Percentiles rank a stretch among this genome's conserved stretches.
phyloP scores from a whole-genome alignment of 2,329 filamentous ascomycete species.

The Diaporthe batatas region DNA sequence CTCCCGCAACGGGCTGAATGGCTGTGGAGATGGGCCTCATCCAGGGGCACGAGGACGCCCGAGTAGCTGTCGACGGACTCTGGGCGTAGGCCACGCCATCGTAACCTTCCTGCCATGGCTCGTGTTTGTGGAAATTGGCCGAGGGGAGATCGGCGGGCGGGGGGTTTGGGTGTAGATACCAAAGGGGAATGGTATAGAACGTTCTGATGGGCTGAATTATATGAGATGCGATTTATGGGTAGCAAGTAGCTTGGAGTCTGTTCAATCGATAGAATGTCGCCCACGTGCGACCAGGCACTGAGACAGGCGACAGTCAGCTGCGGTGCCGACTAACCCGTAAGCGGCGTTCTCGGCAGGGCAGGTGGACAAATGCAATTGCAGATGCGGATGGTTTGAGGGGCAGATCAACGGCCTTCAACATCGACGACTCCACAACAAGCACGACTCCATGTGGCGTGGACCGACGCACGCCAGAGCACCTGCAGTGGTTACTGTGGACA shows the following conservation, averaged over 20 bases:
- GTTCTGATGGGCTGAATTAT: neutral
- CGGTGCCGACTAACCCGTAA: slow-evolving; percentile 16
- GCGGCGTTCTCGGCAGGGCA: slow-evolving; percentile 21
- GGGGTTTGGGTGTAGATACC: neutral
- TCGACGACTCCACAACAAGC: neutral
- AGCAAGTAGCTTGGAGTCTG: neutral
- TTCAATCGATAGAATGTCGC: neutral
- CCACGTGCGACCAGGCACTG: slow-evolving; percentile 28
- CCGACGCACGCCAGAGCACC: neutral
- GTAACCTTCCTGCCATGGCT: slow-evolving; percentile 25
- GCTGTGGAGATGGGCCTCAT: slow-evolving; percentile 69
- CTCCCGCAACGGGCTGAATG: slow-evolving; percentile 63
- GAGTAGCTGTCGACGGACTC: slow-evolving; percentile 65
- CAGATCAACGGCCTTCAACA: slow-evolving; percentile 10
- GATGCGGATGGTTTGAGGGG: neutral
- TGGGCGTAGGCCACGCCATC: slow-evolving; percentile 46
- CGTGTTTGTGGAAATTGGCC: slow-evolving; percentile 7
- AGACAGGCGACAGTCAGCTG: slow-evolving; percentile 32
- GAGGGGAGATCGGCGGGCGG: neutral
- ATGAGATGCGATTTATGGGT: neutral
- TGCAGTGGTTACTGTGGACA: neutral
- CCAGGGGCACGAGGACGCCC: slow-evolving; percentile 66
- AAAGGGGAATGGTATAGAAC: neutral
- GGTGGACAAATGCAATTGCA: no score
- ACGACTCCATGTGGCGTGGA: neutral